Evolutionary conservation across 495 filamentous ascomycete species (phyloP).

Genomic region (Jackrogersella minutella): DNA sequence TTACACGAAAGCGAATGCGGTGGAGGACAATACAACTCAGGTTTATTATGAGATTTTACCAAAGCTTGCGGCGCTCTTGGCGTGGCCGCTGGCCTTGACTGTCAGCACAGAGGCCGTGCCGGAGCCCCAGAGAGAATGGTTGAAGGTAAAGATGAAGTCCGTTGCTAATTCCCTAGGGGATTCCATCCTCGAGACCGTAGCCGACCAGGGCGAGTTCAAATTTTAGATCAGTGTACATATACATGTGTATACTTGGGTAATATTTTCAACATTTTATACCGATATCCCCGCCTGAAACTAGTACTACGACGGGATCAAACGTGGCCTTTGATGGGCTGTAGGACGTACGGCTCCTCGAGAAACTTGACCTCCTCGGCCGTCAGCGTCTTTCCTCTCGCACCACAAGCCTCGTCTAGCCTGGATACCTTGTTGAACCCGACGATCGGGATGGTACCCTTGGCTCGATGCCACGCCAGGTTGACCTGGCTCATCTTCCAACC

Average conservation of each 20-base stretch:
- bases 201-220: slow-evolving; percentile 13
- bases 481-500: slow-evolving; percentile 68
- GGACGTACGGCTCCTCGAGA: slow-evolving; percentile 67
- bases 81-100: slow-evolving; percentile 45
- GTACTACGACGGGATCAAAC: not conserved
- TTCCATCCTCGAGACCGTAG: slow-evolving; percentile 16
- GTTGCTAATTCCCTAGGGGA: slow-evolving; percentile 28
- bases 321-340: slow-evolving; percentile 14
- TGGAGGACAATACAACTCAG: not conserved
- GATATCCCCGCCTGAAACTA: not conserved
- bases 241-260: too few relatives aligned
- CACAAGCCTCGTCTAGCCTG: slow-evolving; percentile 67
- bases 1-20: not conserved
- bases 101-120: slow-evolving; percentile 34
- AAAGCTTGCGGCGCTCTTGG: slow-evolving; percentile 35
- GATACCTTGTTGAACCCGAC: slow-evolving; percentile 61
- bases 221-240: slow-evolving; percentile 13
- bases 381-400: slow-evolving; percentile 57
- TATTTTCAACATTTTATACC: not conserved
- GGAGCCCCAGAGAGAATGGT: slow-evolving; percentile 36
- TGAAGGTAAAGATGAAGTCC: slow-evolving; percentile 27
- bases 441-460: slow-evolving; percentile 60
- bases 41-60: slow-evolving; percentile 19
- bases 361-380: slow-evolving; percentile 66
- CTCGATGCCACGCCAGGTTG: slow-evolving; percentile 63